A percentile compares a stretch with the other conserved stretches of the same genome.
Conservation (phyloP, 2,329 filamentous ascomycete species). For the Chrysoporthe deuterocubensis region DNA sequence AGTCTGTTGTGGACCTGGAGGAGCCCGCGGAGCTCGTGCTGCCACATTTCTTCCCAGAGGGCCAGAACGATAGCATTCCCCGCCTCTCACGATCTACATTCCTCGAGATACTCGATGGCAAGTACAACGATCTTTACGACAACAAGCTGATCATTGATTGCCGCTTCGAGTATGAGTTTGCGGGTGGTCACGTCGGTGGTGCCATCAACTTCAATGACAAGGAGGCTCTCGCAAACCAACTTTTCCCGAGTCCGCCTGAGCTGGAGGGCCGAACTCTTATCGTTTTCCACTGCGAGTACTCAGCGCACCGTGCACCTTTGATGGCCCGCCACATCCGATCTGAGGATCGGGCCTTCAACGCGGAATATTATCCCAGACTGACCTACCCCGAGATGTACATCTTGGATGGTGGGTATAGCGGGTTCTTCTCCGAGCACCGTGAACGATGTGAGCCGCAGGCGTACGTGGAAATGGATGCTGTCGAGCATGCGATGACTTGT, state of each 20-base stretch:
- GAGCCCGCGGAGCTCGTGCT: constrained; percentile 74
- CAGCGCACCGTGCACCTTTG: constrained; percentile 90
- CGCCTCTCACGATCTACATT: constrained; percentile 83
- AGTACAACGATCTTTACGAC: constrained; percentile 75
- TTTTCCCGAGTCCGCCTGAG: constrained; percentile 66
- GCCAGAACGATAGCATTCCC: constrained; percentile 83
- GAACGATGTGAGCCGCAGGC: constrained; percentile 88
- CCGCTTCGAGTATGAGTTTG: constrained; percentile 98
- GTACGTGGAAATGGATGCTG: constrained; percentile 95
- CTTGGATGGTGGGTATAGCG: constrained; percentile 92
- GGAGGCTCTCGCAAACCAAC: constrained; percentile 76
- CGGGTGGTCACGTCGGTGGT: constrained; percentile 91
- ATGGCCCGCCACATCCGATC: constrained; percentile 95
- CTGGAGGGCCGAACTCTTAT: constrained; percentile 76
- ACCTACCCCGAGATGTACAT: constrained; percentile 99
- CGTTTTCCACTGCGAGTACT: constrained; percentile 98
- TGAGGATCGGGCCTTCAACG: constrained; percentile 83
- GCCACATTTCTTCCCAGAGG: constrained; percentile 82
- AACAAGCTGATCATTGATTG: constrained; percentile 91
- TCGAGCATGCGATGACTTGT: constrained; percentile 89
- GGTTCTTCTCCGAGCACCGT: constrained; percentile 82
- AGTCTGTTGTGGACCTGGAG: constrained; percentile 84
- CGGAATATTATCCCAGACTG: constrained; percentile 82
- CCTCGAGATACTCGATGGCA: constrained; percentile 84
- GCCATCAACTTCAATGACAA: constrained; percentile 98